Evolutionary conservation across 2,329 filamentous ascomycete species (phyloP), one percentile per base, ranked within the genome.

Genomic region (Pyrenophora teres): DNA sequence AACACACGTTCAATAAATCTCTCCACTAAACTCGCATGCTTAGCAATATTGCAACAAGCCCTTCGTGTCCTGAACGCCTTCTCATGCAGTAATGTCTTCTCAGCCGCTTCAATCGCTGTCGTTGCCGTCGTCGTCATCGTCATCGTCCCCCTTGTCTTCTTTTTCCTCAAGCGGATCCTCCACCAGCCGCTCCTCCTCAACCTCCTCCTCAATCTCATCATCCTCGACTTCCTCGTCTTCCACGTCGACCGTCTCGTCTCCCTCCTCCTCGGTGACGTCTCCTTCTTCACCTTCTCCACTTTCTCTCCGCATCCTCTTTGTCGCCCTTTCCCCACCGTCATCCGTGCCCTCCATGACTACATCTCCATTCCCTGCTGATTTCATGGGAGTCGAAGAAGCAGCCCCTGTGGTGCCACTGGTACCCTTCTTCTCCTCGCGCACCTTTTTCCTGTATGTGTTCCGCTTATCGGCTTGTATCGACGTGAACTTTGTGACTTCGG

Each of bases 401-500:
- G 31, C 43, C 10, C 46, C 44, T 2, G 39, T 15, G 9, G 23
- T 27, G 10, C 35, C 21, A 38, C 19, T 38, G 0, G 46, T 40
- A 27, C 67, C 67, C 46, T 69, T 74, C 73, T 88, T 89, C 46
- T 85, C 83, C 46, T 85, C 86, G 31, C 86, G 85, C 15, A 87
- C 83, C 64, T 87, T 88, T 63, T 85, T 83, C 45, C 87, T 83
- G 74, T 90, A 89, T 13, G 82, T 84, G 60, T 86, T 90, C 45
- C 88, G 85, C 75, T 92, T 92, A 50, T 87, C 85, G 16, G 86
- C 84, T 70, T 90, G 87, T 50, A 86, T 83, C 57, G 87, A 82
- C 67, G 86, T 89, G 79, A 89, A 91, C 70, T 89, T 91, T 36
- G 84, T 83, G 69, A 92, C 87, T 73, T 93, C 90, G 5, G 85